Percentiles rank a stretch among this genome's conserved stretches.
Conservation (phyloP, 495 filamentous ascomycete genomes). For the Trichoderma virens region DNA sequence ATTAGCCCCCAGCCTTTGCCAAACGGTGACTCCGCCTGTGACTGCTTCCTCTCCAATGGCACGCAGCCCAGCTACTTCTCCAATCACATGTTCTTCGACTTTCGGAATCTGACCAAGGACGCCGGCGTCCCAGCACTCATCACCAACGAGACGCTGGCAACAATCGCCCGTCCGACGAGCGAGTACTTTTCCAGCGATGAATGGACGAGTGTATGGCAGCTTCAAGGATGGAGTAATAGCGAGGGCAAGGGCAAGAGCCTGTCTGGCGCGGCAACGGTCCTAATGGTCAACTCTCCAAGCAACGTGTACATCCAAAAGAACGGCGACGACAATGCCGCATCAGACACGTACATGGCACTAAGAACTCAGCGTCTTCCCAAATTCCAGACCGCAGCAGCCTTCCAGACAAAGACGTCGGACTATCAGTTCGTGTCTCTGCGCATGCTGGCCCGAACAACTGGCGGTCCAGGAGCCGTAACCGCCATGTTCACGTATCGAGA, state of each 20-base stretch:
- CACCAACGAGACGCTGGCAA: constrained; percentile 19
- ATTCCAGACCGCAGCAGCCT: constrained; percentile 58
- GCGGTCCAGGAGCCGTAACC: constrained; percentile 53
- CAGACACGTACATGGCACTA: constrained; percentile 51
- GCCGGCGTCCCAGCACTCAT: constrained; percentile 30
- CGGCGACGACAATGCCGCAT: constrained; percentile 23
- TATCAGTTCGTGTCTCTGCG: constrained; percentile 56
- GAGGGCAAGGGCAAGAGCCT: constrained; percentile 18
- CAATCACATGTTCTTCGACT: constrained; percentile 62
- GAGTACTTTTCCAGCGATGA: constrained; percentile 30
- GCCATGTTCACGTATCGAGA: constrained; percentile 61
- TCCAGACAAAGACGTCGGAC: constrained; percentile 46
- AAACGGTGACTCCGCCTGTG: constrained; percentile 26
- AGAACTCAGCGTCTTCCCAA: constrained; percentile 47
- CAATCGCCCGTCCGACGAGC: constrained; percentile 27
- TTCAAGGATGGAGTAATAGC: constrained; percentile 45
- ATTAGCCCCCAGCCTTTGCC: constrained; percentile 5
- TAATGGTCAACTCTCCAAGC: constrained; percentile 55
- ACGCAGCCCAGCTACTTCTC: constrained; percentile 47
- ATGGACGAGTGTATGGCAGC: constrained; percentile 47
- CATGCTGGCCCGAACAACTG: constrained; percentile 48
- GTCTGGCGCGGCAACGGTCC: constrained; percentile 30
- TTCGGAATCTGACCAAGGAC: constrained; percentile 42
- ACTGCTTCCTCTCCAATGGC: constrained; percentile 43
- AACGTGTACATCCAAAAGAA: constrained; percentile 57